Base-by-base conservation (phyloP, 164 flowering plant species). In the Macadamia tetraphylla region DNA sequence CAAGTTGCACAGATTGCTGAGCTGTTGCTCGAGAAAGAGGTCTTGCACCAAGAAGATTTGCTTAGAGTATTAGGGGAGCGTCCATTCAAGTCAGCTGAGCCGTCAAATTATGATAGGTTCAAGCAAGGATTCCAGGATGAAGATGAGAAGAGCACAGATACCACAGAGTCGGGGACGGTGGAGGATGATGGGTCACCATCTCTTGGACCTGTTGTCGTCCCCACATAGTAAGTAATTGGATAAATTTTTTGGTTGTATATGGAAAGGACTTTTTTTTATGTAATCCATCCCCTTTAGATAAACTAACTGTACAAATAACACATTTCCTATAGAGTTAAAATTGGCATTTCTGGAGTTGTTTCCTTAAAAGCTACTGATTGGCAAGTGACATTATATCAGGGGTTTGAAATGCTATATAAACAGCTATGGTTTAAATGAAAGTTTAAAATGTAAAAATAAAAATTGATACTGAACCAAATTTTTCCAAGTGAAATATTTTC, bases 1-100 rank as follows among this genome's bases (percentile, higher is more conserved):
- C 85, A 87, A 35, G 90, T 94, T 3, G 91, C 91, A 52, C 78
- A 86, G 77, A 77, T 94, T 74, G 98, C 96, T 1, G 98, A 94
- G 82, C 68, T 94, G 58, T 66, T 94, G 76, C 84, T 94, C 2
- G 94, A 88, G 69, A 94, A 89, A 76, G 98, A 94, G 80, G 96
- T 91, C 29, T 87, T 94, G 35, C 98, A 89, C 80, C 98, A 88
- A 69, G 92, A 89, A 0, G 98, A 91, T 77, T 76, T 94, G 81
- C 1, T 82, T 35, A 71, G 76, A 32, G 87, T 94, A 17, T 74
- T 94, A 58, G 98, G 98, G 4, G 94, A 87, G 60, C 84, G 98
- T 1, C 97, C 98, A 3, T 94, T 84, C 71, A 82, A 87, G 75
- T 23, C 87, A 6, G 64, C 56, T 31, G 98, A 94, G 73, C 73